Conservation (phyloP, 2,329 filamentous ascomycete species). For the Fusarium tricinctum region DNA sequence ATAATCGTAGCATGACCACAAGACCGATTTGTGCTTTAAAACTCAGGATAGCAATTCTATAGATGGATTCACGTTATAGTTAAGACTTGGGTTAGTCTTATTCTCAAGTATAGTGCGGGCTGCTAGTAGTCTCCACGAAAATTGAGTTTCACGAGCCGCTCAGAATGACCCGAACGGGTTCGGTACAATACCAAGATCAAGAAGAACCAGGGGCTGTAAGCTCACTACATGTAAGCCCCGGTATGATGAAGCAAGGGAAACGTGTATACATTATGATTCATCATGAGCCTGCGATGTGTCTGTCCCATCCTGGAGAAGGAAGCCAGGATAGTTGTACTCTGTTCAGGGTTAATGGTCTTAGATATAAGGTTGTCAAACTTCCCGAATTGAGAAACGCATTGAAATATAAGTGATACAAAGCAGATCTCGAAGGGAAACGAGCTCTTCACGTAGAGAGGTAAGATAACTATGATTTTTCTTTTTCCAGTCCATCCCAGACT, state of each 20-base stretch:
- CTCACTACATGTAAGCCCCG: background rate
- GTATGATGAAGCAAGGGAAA: background rate
- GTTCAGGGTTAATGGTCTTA: rapidly evolving
- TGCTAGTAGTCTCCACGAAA: rapidly evolving
- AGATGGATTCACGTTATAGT: too few relatives aligned
- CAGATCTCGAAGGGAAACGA: background rate
- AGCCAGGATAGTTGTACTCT: rapidly evolving
- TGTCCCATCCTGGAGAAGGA: too few relatives aligned
- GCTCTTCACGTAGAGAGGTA: background rate
- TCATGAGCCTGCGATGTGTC: background rate
- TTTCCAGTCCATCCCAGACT: background rate
- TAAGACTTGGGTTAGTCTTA: too few relatives aligned
- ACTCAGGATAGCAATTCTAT: too few relatives aligned
- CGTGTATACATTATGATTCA: constrained; percentile 3
- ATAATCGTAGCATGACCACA: too few relatives aligned
- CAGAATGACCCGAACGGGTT: background rate
- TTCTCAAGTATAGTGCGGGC: too few relatives aligned
- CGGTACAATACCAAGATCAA: background rate
- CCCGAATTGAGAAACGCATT: background rate
- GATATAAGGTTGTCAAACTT: background rate
- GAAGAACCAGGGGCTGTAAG: background rate
- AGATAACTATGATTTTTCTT: rapidly evolving
- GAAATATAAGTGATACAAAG: background rate
- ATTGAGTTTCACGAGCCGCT: background rate
- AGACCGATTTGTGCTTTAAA: too few relatives aligned